Evolutionary conservation across 164 flowering plant genomes (phyloP).

Genomic region (Berberis thunbergii): DNA sequence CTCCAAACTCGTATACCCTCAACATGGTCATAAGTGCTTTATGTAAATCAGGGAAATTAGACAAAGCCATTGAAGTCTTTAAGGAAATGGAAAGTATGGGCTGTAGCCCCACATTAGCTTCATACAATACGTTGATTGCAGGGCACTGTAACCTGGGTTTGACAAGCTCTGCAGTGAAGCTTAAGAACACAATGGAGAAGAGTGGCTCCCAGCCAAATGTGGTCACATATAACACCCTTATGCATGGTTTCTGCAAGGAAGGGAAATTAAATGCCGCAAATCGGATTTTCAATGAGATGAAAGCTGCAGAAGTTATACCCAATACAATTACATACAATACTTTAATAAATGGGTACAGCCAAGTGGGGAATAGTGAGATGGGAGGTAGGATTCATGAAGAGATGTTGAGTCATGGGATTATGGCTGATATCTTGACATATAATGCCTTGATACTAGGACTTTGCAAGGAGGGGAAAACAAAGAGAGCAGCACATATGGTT

Average conservation of each 20-base stretch:
- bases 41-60: constrained; percentile 54
- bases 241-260: constrained; percentile 63
- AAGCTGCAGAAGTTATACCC: constrained; percentile 42
- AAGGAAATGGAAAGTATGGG: constrained; percentile 55
- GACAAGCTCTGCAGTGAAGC: constrained; percentile 46
- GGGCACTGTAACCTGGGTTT: constrained; percentile 62
- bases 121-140: constrained; percentile 67
- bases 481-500: constrained; percentile 65
- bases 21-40: constrained; percentile 65
- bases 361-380: constrained; percentile 54
- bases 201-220: constrained; percentile 41
- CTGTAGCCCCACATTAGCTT: constrained; percentile 35
- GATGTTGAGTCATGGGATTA: constrained; percentile 50
- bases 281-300: constrained; percentile 63
- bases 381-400: constrained; percentile 53
- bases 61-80: constrained; percentile 59
- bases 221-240: constrained; percentile 63
- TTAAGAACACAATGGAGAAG: constrained; percentile 50
- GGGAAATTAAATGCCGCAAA: constrained; percentile 65
- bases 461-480: constrained; percentile 83
- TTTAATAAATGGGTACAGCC: constrained; percentile 62
- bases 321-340: constrained; percentile 66
- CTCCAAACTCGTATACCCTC: constrained; percentile 64
- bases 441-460: constrained; percentile 74
- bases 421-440: constrained; percentile 64